Base-by-base conservation (phyloP, 768 basidiomycete species). In the Podaxis mareebaensis region DNA sequence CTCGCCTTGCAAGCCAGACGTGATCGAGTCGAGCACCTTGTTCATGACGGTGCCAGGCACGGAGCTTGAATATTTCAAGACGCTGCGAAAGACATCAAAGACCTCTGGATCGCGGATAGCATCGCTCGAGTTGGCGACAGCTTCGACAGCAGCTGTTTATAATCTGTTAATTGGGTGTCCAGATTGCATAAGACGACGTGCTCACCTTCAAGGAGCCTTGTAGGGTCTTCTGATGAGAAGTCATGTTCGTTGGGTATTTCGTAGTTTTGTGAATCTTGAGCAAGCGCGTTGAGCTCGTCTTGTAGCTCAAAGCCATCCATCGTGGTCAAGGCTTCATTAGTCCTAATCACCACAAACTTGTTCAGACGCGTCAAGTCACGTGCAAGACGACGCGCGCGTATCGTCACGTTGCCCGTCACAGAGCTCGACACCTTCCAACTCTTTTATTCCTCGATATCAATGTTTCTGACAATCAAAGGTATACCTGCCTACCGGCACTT, bases 1-100 rank as follows among this genome's bases (percentile, higher is more conserved):
- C 73, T 94, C 88, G 2, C 85, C 75, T 51, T 81, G 81, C 59
- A 95, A 83, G 0, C 87, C 91, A 0, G 94, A 96, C 0, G 86
- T 77, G 61, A 97, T 82, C 3, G 92, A 90, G 75, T 99, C 96
- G 52, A 98, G 82, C 0, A 96, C 79, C 73, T 97, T 96, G 78
- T 78, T 88, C 85, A 96, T 90, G 53, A 88, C 77, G 0, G 81
- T 68, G 24, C 86, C 86, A 3, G 85, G 82, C 6, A 95, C 83
- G 3, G 77, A 73, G 49, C 86, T 83, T 0, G 89, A 81, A 66
- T 88, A 77, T 76, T 96, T 97, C 69, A 99, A 80, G 11, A 97
- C 78, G 65, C 87, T 89, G 53, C 93, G 83, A 70, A 92, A 91
- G 13, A 90, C 85, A 67, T 96, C 95, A 64, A 96, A 94, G 28